phyloP scores from a whole-genome alignment of 768 basidiomycete species.

The Hemileccinum rubropunctum region DNA sequence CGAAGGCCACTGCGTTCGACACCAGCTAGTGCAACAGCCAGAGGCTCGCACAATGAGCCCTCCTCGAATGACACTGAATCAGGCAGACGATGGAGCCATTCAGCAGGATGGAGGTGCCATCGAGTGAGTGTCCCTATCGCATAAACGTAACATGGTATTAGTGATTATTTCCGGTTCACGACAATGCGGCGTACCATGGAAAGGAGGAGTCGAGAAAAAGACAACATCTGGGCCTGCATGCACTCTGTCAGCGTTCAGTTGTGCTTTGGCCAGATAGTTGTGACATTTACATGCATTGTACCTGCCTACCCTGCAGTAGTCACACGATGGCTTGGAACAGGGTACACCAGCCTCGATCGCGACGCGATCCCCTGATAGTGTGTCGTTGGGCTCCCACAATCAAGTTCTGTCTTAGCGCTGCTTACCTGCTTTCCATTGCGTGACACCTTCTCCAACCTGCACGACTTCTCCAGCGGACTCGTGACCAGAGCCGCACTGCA shows the following conservation, averaged over 20 bases:
- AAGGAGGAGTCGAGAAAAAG: constrained; percentile 71
- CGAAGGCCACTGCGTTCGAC: constrained; percentile 63
- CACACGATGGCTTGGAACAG: constrained; percentile 59
- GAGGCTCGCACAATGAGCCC: constrained; percentile 64
- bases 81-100: constrained; percentile 66
- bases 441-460: constrained; percentile 64
- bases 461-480: constrained; percentile 69
- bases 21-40: constrained; percentile 66
- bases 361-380: constrained; percentile 53
- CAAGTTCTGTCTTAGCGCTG: background rate
- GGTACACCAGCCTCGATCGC: constrained; percentile 71
- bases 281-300: constrained; percentile 54
- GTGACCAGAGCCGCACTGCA: constrained; percentile 64
- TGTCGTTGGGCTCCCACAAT: background rate
- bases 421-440: constrained; percentile 59
- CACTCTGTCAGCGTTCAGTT: constrained; percentile 1
- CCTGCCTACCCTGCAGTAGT: constrained; percentile 58
- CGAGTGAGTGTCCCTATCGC: constrained; percentile 55
- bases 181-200: constrained; percentile 44
- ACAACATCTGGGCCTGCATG: constrained; percentile 42
- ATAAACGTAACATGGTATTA: background rate
- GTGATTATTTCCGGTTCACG: background rate
- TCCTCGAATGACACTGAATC: constrained; percentile 63
- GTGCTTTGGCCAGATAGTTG: background rate
- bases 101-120: constrained; percentile 65